phyloP scores from a whole-genome alignment of 495 filamentous ascomycete species.

The Trypethelium eluteriae region DNA sequence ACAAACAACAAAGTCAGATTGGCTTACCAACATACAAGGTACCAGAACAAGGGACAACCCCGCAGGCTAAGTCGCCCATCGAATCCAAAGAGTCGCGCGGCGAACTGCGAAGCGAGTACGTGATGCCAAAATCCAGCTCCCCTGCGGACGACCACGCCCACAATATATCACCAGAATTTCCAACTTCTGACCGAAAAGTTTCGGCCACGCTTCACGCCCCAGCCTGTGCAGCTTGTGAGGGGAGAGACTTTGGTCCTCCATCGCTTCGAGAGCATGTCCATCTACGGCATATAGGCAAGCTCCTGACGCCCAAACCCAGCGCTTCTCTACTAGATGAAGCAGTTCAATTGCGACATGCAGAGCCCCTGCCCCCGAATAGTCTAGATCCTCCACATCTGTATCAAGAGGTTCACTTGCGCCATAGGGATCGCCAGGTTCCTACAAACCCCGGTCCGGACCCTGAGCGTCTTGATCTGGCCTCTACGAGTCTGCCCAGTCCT shows the following conservation, averaged over 20 bases:
- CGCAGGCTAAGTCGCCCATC: background rate
- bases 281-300: conserved; percentile 1
- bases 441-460: background rate
- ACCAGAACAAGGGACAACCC: background rate
- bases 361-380: background rate
- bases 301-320: background rate
- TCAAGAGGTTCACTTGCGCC: conserved; percentile 1
- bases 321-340: background rate
- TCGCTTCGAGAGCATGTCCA: background rate
- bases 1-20: background rate
- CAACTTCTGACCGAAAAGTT: background rate
- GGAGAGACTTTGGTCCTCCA: background rate
- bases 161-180: background rate
- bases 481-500: too few species aligned
- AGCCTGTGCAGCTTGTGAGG: background rate
- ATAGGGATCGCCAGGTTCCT: background rate
- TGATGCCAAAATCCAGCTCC: background rate
- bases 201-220: background rate
- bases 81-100: background rate
- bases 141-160: background rate
- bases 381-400: background rate
- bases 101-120: background rate
- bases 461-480: too few species aligned
- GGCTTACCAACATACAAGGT: background rate
- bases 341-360: background rate